Evolutionary conservation across 257 asterid species (phyloP).

Genomic region (Nicotiana otophora): DNA sequence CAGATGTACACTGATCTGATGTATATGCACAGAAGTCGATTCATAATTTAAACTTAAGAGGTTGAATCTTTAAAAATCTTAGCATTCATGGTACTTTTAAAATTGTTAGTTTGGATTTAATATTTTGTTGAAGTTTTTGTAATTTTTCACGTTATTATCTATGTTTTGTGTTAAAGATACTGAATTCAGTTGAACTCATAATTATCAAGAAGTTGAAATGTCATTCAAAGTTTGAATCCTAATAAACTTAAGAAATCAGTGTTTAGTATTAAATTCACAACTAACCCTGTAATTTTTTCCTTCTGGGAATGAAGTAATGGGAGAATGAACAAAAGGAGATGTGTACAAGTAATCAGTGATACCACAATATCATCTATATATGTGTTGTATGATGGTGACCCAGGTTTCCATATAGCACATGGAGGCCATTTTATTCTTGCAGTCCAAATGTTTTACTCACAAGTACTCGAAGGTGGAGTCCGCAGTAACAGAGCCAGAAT

Average conservation of each 20-base stretch:
- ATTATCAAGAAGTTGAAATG: neutral
- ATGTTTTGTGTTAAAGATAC: too few relatives aligned
- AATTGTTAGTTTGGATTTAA: too few relatives aligned
- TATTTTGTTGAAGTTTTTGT: too few relatives aligned
- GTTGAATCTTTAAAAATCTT: too few relatives aligned
- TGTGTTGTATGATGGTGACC: constrained; percentile 36
- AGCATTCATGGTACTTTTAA: too few relatives aligned
- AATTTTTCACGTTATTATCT: too few relatives aligned
- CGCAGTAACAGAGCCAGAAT: too few relatives aligned
- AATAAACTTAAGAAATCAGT: neutral
- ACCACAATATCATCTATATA: constrained; percentile 7
- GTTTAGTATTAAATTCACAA: neutral
- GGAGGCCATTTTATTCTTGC: constrained; percentile 78
- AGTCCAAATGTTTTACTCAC: neutral
- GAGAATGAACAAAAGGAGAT: neutral
- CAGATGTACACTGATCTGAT: too few relatives aligned
- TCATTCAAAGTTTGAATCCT: neutral
- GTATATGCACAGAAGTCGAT: too few relatives aligned
- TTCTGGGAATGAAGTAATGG: neutral
- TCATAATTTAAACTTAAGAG: too few relatives aligned
- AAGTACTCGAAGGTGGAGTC: neutral
- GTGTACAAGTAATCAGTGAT: constrained; percentile 14
- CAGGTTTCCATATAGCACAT: constrained; percentile 49
- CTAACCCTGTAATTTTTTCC: neutral
- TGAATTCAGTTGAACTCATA: too few relatives aligned